phyloP scores from a whole-genome alignment of 495 filamentous ascomycete genomes.

The Talaromyces proteolyticus region DNA sequence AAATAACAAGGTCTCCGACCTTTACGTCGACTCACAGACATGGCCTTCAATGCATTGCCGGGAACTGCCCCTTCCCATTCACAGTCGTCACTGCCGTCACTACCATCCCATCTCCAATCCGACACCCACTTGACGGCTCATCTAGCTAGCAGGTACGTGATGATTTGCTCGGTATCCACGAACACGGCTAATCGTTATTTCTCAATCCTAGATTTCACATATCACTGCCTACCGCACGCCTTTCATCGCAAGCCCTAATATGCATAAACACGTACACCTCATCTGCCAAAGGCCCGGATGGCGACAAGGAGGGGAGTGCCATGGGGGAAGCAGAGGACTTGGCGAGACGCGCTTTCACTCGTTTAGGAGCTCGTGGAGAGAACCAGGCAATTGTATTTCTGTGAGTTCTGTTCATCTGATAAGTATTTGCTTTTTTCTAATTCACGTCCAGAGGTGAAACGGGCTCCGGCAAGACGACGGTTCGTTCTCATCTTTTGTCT shows the following conservation, averaged over 20 bases:
- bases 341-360: slow-evolving; percentile 74
- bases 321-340: slow-evolving; percentile 85
- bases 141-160: slow-evolving; percentile 70
- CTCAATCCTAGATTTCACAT: slow-evolving; percentile 63
- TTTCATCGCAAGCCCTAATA: slow-evolving; percentile 87
- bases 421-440: neutral
- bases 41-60: slow-evolving; percentile 29
- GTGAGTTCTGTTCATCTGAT: slow-evolving; percentile 46
- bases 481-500: slow-evolving; percentile 81
- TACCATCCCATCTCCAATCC: slow-evolving; percentile 89
- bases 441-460: slow-evolving; percentile 70
- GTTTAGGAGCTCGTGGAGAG: slow-evolving; percentile 83
- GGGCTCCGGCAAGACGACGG: slow-evolving; percentile 89
- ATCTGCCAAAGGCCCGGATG: slow-evolving; percentile 83
- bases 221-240: slow-evolving; percentile 73
- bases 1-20: neutral
- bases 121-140: slow-evolving; percentile 95
- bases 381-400: slow-evolving; percentile 90
- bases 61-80: slow-evolving; percentile 57
- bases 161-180: neutral
- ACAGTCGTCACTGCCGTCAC: slow-evolving; percentile 81
- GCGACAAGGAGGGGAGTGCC: slow-evolving; percentile 76
- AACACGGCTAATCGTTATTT: neutral
- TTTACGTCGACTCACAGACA: slow-evolving; percentile 17
- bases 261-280: slow-evolving; percentile 89